Conservation (phyloP, 768 basidiomycete species). For the Tulasnella sp. region DNA sequence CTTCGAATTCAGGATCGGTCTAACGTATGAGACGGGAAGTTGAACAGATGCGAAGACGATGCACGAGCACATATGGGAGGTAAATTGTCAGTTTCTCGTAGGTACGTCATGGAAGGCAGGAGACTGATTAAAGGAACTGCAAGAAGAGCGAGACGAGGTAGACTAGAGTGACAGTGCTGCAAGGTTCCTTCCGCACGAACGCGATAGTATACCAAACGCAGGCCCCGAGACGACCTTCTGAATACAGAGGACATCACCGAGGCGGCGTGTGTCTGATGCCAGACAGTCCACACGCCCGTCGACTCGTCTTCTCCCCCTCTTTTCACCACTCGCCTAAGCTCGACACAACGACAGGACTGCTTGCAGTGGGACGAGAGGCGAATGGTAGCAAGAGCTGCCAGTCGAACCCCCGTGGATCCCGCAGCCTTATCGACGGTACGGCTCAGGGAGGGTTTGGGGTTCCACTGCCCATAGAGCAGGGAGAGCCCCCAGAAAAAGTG, state of each 20-base stretch:
- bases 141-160: conserved; percentile 16
- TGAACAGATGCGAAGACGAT: conserved; percentile 41
- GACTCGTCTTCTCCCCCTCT: conserved; percentile 93
- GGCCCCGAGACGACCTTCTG: conserved; percentile 46
- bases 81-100: conserved; percentile 27
- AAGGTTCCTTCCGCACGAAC: conserved; percentile 24
- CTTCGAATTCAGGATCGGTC: conserved; percentile 83
- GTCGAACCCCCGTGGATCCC: conserved; percentile 59
- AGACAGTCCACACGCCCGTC: conserved; percentile 51
- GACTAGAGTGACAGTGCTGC: conserved; percentile 27
- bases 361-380: conserved; percentile 59
- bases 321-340: conserved; percentile 73
- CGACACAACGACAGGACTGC: conserved; percentile 59
- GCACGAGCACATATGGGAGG: conserved; percentile 36
- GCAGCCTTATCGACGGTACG: conserved; percentile 70
- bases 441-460: conserved; percentile 75
- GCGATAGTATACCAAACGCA: conserved; percentile 23
- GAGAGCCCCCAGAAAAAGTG: conserved; percentile 99
- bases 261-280: conserved; percentile 40
- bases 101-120: background rate
- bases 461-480: conserved; percentile 78
- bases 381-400: background rate
- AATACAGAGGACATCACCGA: conserved; percentile 53
- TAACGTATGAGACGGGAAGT: conserved; percentile 49
- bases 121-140: conserved; percentile 20